Evolutionary conservation across 2,329 filamentous ascomycete species (phyloP).

Genomic region (Aaosphaeria arxii): DNA sequence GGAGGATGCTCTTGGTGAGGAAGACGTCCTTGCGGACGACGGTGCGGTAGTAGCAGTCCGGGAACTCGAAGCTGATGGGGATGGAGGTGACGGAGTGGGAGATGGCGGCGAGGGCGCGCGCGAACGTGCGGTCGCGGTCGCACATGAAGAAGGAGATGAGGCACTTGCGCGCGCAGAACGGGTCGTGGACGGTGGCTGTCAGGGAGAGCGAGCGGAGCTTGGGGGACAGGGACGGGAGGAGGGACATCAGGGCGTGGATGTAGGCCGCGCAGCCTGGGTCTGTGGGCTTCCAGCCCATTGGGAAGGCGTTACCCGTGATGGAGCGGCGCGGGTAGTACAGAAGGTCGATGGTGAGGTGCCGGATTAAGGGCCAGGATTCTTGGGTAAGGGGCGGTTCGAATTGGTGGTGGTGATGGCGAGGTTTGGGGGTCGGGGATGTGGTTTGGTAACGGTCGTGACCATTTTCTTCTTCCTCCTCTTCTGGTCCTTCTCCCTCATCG

Average conservation of each 20-base stretch:
- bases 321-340: conserved; percentile 17
- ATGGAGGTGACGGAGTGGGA: conserved; percentile 7
- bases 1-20: conserved; percentile 14
- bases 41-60: conserved; percentile 25
- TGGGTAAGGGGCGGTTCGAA: conserved; percentile 27
- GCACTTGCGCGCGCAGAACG: conserved; percentile 14
- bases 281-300: conserved; percentile 13
- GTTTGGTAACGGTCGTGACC: neutral
- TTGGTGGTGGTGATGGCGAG: conserved; percentile 4
- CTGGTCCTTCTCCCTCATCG: neutral
- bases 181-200: conserved; percentile 3
- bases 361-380: conserved; percentile 15
- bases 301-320: neutral
- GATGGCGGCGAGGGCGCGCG: conserved; percentile 12
- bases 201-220: conserved; percentile 8
- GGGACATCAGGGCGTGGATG: conserved; percentile 6
- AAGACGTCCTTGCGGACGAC: conserved; percentile 11
- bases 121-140: conserved; percentile 15
- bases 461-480: neutral
- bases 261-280: conserved; percentile 19
- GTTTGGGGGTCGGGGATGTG: neutral
- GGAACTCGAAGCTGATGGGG: conserved; percentile 24
- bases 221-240: conserved; percentile 10
- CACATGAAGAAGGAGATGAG: conserved; percentile 23
- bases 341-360: conserved; percentile 25